Conservation (phyloP, 139 green algal genomes). For the Coelastrella sp. region DNA sequence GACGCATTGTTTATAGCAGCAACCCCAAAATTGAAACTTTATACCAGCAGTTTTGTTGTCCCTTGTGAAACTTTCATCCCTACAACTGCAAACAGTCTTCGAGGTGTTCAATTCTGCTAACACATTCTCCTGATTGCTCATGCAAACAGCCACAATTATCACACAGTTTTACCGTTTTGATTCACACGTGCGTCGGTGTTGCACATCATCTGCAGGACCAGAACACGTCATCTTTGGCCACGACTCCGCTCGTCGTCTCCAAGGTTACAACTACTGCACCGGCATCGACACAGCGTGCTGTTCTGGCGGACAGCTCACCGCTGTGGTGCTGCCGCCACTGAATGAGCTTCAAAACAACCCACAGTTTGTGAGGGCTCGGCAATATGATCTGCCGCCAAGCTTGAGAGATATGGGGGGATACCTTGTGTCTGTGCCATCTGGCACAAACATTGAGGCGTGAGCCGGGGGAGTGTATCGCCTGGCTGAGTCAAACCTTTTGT, state of each 20-base stretch:
- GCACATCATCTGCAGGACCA: conserved; percentile 54
- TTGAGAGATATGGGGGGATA: not conserved
- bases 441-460: not conserved
- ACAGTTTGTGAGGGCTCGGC: not conserved
- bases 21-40: too few relatives aligned
- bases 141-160: too few relatives aligned
- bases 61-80: too few relatives aligned
- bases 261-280: conserved; percentile 57
- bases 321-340: conserved; percentile 70
- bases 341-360: conserved; percentile 10
- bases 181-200: not conserved
- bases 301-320: conserved; percentile 79
- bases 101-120: too few relatives aligned
- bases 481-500: too few relatives aligned
- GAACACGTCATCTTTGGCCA: conserved; percentile 85
- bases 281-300: conserved; percentile 86
- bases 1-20: too few relatives aligned
- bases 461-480: too few relatives aligned
- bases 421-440: not conserved
- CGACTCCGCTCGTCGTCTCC: conserved; percentile 68
- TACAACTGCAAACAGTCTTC: too few relatives aligned
- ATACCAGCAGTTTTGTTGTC: too few relatives aligned
- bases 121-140: too few relatives aligned
- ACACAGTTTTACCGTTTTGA: not conserved
- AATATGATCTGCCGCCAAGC: not conserved